phyloP scores from a whole-genome alignment of 2,329 filamentous ascomycete genomes.

The Aspergillus novofumigatus region DNA sequence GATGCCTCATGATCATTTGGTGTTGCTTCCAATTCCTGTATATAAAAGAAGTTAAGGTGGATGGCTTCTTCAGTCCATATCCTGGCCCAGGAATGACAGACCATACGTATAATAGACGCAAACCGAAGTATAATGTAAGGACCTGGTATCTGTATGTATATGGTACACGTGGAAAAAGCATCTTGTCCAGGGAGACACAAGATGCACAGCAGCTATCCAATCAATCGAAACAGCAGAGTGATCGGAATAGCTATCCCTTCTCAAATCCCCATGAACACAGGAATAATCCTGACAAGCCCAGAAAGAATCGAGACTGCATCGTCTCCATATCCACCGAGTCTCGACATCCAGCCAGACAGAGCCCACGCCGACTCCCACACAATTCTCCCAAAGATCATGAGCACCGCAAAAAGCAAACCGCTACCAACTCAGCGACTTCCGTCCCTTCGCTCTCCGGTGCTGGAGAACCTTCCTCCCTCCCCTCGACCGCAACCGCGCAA shows the following conservation, averaged over 20 bases:
- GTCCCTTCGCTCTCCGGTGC: constrained; percentile 52
- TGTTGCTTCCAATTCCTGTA: neutral
- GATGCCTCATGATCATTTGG: neutral
- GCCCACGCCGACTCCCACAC: neutral
- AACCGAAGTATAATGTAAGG: neutral
- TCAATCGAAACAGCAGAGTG: neutral
- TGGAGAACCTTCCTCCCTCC: constrained; percentile 53
- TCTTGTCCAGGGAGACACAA: neutral
- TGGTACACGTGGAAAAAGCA: neutral
- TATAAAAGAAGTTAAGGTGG: neutral
- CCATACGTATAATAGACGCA: neutral
- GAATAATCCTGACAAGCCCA: neutral
- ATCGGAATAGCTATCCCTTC: neutral
- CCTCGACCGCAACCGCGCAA: constrained; percentile 50
- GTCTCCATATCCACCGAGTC: neutral
- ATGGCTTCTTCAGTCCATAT: neutral
- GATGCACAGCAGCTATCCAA: neutral
- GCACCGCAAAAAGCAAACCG: neutral
- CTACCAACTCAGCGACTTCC: constrained; percentile 52
- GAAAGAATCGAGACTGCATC: neutral
- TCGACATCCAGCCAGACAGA: neutral
- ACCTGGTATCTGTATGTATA: neutral
- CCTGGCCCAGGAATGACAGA: neutral
- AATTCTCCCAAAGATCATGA: neutral
- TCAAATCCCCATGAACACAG: neutral